Percentiles rank a stretch among this genome's conserved stretches.
phyloP scores from a whole-genome alignment of 2,329 filamentous ascomycete species.

The Beauveria caledonica region DNA sequence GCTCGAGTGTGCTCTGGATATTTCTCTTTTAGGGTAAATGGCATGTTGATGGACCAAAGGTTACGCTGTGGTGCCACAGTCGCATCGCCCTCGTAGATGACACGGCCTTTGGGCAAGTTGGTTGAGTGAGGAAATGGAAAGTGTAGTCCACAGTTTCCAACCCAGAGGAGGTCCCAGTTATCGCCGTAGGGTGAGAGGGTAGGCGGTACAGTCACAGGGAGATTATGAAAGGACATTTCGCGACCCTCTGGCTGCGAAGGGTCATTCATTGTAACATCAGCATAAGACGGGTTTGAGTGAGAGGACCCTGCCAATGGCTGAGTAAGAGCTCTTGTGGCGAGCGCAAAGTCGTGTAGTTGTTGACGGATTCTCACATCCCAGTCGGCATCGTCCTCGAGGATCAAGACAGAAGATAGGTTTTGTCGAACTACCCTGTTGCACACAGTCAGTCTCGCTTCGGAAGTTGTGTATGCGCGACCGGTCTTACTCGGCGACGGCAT shows the following conservation, averaged over 20 bases:
- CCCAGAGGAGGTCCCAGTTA: constrained; percentile 44
- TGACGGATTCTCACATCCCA: constrained; percentile 45
- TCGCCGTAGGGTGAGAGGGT: constrained; percentile 36
- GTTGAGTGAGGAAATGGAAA: constrained; percentile 18
- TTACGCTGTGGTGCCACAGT: constrained; percentile 28
- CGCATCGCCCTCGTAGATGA: constrained; percentile 24
- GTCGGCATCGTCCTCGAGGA: constrained; percentile 50
- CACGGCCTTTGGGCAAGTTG: constrained; percentile 21
- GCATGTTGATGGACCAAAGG: constrained; percentile 26
- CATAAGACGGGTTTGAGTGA: constrained; percentile 11
- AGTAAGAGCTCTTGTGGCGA: constrained; percentile 26
- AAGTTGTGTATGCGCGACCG: constrained; percentile 12
- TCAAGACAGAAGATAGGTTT: constrained; percentile 38
- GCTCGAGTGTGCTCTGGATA: constrained; percentile 36
- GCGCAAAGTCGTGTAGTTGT: constrained; percentile 37
- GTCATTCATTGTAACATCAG: constrained; percentile 19
- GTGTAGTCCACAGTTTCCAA: constrained; percentile 38
- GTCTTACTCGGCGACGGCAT: constrained; percentile 25
- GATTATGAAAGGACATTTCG: constrained; percentile 17
- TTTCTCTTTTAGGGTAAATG: constrained; percentile 24
- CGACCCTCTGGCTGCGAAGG: constrained; percentile 6
- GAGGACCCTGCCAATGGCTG: constrained; percentile 20
- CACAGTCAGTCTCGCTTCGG: background rate
- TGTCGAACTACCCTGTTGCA: constrained; percentile 30
- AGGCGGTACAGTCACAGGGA: constrained; percentile 15